Evolutionary conservation across 2,329 filamentous ascomycete genomes (phyloP), one percentile per base, ranked within the genome.

Genomic region (Alternaria alternata): DNA sequence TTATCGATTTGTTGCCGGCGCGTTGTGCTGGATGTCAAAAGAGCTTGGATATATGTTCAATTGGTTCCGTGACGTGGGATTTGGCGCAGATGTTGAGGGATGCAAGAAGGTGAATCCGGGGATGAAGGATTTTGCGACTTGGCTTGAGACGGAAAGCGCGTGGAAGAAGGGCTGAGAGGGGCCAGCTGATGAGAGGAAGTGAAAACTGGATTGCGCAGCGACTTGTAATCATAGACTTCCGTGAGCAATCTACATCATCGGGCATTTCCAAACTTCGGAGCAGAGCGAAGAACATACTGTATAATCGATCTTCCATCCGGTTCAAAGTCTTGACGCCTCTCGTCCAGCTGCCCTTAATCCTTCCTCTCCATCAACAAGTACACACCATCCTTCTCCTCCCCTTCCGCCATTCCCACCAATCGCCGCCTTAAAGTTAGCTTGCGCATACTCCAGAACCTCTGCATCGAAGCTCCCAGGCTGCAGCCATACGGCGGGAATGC

Each of bases 391-490:
- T 60, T 80, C 77, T 0, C 71, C 68, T 1, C 77, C 76, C 1
- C 64, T 51, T 1, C 74, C 75, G 0, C 72, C 74, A n/a, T 75
- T 69, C 0, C 75, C 77, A 42, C 92, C 89, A 36, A 93, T 85
- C 46, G 83, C 90, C 38, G 88, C 88, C 66, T 88, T 82, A 71
- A 95, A 97, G 65, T 90, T 85, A 46, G 81, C 81, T 61, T 84
- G 82, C 3, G 92, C 93, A 77, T 87, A 93, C 41, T 85, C 81
- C 63, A 97, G 75, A 22, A 93, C 90, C 59, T 88, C 87, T 52
- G 91, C 87, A 75, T 97, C 89, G 75, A 91, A 98, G 16, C 88
- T 94, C 1, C 94, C 95, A 0, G 95, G 95, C 81, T 98, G 95
- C 66, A 98, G 81, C 69, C 71, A 77, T 9, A 77, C 73, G 2